Evolutionary conservation across 306 rosid genomes (phyloP), one percentile per base, ranked within the genome.

Genomic region (Citrullus mucosospermus): DNA sequence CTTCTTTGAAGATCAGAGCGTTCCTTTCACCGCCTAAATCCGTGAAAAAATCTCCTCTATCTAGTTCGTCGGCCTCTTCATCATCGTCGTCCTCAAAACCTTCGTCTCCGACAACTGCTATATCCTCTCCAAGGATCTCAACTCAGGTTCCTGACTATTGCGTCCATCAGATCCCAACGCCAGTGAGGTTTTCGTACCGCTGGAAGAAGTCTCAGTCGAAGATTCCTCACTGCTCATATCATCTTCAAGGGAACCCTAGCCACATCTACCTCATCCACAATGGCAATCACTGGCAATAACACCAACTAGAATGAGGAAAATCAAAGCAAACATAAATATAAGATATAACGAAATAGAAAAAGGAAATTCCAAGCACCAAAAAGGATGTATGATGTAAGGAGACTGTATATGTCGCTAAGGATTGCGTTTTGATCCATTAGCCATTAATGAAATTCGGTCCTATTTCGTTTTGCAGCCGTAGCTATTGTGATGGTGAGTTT

Each of bases 221-320:
- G 83, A 85, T 77, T 79, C 89, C 83, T 20, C 86, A 84, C 70
- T 88, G 87, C 72, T 87, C 88, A 22, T 85, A 85, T 81, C 87
- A 67, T 34, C 70, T 77, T 75, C 87, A 85, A 76, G 84, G 87
- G 60, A 91, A 76, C 76, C 75, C 83, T 17, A 75, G 88, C 68
- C 83, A 88, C n/a, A 20, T 65, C 22, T 88, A 88, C 76, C 92
- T 90, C 59, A 82, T 89, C 25, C 91, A 91, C 85, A 80, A 83
- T 87, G 92, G 96, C 54, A 92, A 88, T 75, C 88, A 88, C 83
- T 90, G 97, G 97, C 96, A 88, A 87, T 88, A 87, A 54, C 50
- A 75, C 11, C 43, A 36, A 62, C 76, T 34, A 61, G 28, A 78
- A 75, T 9, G 87, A 76, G 68, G 51, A 75, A 71, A 81, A 14